Base-by-base conservation (phyloP, 331 rosid genomes). In the Quercus tomentella region DNA sequence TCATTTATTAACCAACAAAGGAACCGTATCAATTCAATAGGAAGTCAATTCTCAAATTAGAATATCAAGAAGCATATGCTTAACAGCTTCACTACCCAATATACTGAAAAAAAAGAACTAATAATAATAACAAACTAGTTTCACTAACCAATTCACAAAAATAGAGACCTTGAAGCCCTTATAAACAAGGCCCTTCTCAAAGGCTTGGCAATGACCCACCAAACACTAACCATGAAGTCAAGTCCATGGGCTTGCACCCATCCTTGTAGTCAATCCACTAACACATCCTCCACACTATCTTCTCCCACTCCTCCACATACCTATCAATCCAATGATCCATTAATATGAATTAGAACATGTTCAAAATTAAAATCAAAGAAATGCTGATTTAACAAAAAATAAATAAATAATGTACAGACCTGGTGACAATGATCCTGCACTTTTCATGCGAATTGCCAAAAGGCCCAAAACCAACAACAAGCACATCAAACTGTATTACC, bases 171-270 rank as follows among this genome's bases (percentile, higher is more conserved):
- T 96, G 68, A 93, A 96, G 56, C 98, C 95, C 80, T 96, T 93
- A 74, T 91, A 96, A 8, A 96, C 98, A 80, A 93, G 98, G 12
- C 88, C 88, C 69, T 93, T 96, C 1, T 79, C 72, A 43, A 45
- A 12, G 91, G 86, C 92, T 93, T 94, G 0, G 88, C 79, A 78
- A 96, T 91, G n/a, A 93, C 98, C 99, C 99, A 96, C 98, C 99
- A 93, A 18, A 91, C 89, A 31, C 87, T 88, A 86, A 91, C 98
- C 99, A 96, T 96, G 70, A 90, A 96, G 7, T 88, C 79, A 93
- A 78, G 74, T 93, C 99, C 99, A 96, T 96, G 0, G 99, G 90
- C 80, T 90, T 93, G 77, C 93, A 96, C 73, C 89, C 99, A 9
- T 93, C 90, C 16, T 62, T 80, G 78, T 93, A 96, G 56, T 91